These are phyloP conservation scores for Gynandropsis gynandra DNA, from an alignment of 345 rosid species.

Conservation along the genomic window DNA sequence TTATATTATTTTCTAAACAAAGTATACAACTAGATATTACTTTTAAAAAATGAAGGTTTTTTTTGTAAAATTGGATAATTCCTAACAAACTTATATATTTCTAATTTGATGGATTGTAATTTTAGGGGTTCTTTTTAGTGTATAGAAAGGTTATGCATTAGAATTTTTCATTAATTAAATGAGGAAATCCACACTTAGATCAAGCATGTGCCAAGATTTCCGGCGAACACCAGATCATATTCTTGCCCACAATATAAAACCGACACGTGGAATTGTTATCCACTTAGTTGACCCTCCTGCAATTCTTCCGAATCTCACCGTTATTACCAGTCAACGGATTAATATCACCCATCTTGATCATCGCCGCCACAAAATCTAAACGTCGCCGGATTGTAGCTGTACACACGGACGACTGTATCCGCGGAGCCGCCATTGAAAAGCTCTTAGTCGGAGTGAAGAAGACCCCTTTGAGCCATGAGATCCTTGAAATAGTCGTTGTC, in stretches of 20 bases:
- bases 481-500: slow-evolving; percentile 73
- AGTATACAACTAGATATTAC: no score
- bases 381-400: slow-evolving; percentile 39
- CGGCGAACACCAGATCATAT: not conserved
- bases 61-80: no score
- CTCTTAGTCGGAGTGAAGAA: slow-evolving; percentile 70
- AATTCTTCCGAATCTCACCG: slow-evolving; percentile 73
- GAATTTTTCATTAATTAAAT: slow-evolving; percentile 16
- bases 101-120: no score
- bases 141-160: no score
- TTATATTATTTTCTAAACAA: no score
- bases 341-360: slow-evolving; percentile 83
- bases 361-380: slow-evolving; percentile 64
- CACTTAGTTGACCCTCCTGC: slow-evolving; percentile 49
- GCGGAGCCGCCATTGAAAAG: slow-evolving; percentile 69
- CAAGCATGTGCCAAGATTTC: slow-evolving; percentile 1
- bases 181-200: slow-evolving; percentile 18
- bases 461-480: slow-evolving; percentile 49
- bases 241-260: slow-evolving; percentile 14
- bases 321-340: slow-evolving; percentile 65
- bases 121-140: no score
- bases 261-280: not conserved
- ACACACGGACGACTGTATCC: slow-evolving; percentile 51
- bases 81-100: no score
- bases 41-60: no score